Percentiles rank a stretch among this genome's conserved stretches.
Evolutionary conservation across 2,329 filamentous ascomycete species (phyloP).

Genomic region (Fusarium sp.): DNA sequence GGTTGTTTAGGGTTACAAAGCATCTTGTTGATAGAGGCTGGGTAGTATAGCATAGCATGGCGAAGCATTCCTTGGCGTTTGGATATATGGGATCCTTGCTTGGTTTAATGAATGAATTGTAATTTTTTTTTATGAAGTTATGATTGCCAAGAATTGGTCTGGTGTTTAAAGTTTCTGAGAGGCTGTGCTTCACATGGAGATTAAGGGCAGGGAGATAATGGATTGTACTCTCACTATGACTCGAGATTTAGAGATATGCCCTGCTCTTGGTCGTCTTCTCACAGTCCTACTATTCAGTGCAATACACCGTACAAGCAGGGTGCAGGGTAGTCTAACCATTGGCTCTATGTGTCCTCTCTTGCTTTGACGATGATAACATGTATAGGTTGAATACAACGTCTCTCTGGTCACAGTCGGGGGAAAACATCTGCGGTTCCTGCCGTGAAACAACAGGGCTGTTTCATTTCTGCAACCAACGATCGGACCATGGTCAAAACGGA

Average conservation of each 20-base stretch:
- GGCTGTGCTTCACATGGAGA: conserved; percentile 1
- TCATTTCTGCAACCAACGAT: conserved; percentile 28
- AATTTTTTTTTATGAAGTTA: conserved; percentile 6
- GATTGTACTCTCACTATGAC: background rate
- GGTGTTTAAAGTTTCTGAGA: conserved; percentile 1
- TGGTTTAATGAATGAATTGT: conserved; percentile 29
- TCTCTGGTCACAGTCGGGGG: conserved; percentile 14
- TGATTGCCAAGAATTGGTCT: conserved; percentile 3
- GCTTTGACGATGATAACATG: conserved; percentile 3
- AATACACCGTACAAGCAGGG: background rate
- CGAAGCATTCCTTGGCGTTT: conserved; percentile 43
- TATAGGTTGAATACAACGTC: background rate
- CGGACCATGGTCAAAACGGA: conserved; percentile 37
- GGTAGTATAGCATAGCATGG: conserved; percentile 28
- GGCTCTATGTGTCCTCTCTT: background rate
- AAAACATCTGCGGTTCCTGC: conserved; percentile 27
- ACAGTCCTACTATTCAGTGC: background rate
- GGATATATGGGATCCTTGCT: conserved; percentile 23
- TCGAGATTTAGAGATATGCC: background rate
- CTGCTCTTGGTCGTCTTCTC: background rate
- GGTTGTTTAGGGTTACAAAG: conserved; percentile 15
- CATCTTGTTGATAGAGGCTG: conserved; percentile 20
- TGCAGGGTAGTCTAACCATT: background rate
- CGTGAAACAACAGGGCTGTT: conserved; percentile 24
- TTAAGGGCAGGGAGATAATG: conserved; percentile 5